phyloP scores from a whole-genome alignment of 2,329 filamentous ascomycete species.

The Leptographium wingfieldii region DNA sequence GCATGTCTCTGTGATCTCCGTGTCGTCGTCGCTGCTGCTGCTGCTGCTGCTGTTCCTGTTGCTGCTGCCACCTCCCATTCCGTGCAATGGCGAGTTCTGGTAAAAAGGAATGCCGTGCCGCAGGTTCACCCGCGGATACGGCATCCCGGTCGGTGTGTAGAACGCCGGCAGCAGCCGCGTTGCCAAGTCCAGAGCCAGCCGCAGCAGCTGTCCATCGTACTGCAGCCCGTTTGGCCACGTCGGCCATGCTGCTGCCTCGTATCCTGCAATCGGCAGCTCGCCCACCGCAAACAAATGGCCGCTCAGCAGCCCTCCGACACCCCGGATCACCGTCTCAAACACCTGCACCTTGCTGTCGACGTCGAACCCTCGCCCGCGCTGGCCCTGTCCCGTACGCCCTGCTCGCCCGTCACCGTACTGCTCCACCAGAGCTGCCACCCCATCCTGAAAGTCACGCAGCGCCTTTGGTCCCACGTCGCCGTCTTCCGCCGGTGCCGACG shows the following conservation, averaged over 20 bases:
- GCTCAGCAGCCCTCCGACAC: constrained; percentile 79
- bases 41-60: background rate
- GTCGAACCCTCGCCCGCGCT: constrained; percentile 72
- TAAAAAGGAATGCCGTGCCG: constrained; percentile 83
- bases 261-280: constrained; percentile 75
- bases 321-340: constrained; percentile 94
- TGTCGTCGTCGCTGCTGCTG: constrained; percentile 29
- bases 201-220: constrained; percentile 81
- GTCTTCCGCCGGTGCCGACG: constrained; percentile 53
- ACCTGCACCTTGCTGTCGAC: constrained; percentile 97
- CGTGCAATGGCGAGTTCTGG: constrained; percentile 67
- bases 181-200: constrained; percentile 78
- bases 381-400: constrained; percentile 56
- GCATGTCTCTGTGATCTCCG: constrained; percentile 88
- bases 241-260: constrained; percentile 28
- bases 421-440: constrained; percentile 60
- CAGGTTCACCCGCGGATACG: constrained; percentile 89
- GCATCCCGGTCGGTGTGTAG: constrained; percentile 78
- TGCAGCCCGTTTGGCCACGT: constrained; percentile 62
- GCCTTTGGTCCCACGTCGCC: constrained; percentile 45
- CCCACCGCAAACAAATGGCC: constrained; percentile 89
- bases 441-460: constrained; percentile 64
- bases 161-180: constrained; percentile 82
- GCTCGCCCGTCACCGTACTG: constrained; percentile 77
- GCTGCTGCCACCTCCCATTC: constrained; percentile 28